Evolutionary conservation across 129 eudicot genomes (phyloP).

Genomic region (Arctium lappa): DNA sequence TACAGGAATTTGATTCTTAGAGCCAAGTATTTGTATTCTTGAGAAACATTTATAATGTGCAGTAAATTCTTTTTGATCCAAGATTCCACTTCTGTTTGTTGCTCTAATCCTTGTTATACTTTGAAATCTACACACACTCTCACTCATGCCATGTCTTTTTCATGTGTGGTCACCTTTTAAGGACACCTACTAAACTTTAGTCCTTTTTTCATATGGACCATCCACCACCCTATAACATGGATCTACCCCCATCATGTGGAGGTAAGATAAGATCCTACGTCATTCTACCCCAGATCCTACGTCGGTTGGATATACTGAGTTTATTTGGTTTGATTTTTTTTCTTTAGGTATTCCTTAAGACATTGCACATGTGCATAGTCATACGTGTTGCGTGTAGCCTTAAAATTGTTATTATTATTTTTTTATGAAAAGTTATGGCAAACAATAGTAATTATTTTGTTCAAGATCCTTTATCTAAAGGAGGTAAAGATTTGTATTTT

Average conservation of each 20-base stretch:
- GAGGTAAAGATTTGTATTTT: not conserved
- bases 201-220: not conserved
- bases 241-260: not conserved
- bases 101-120: not conserved
- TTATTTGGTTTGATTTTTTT: not conserved
- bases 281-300: not conserved
- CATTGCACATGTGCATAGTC: too few species aligned
- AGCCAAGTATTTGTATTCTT: constrained; percentile 43
- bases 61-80: constrained; percentile 47
- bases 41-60: constrained; percentile 52
- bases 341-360: not conserved
- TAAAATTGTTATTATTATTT: not conserved
- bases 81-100: not conserved
- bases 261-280: not conserved
- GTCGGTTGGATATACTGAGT: not conserved
- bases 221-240: constrained; percentile 7
- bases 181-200: not conserved
- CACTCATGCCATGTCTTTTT: not conserved
- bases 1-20: constrained; percentile 37
- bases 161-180: not conserved
- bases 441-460: not conserved
- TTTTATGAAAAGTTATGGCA: not conserved
- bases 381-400: too few species aligned
- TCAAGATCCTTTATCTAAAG: not conserved
- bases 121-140: not conserved